Conservation (phyloP, 1,284 basidiomycete species). For the Sphaerobolus stellatus region DNA sequence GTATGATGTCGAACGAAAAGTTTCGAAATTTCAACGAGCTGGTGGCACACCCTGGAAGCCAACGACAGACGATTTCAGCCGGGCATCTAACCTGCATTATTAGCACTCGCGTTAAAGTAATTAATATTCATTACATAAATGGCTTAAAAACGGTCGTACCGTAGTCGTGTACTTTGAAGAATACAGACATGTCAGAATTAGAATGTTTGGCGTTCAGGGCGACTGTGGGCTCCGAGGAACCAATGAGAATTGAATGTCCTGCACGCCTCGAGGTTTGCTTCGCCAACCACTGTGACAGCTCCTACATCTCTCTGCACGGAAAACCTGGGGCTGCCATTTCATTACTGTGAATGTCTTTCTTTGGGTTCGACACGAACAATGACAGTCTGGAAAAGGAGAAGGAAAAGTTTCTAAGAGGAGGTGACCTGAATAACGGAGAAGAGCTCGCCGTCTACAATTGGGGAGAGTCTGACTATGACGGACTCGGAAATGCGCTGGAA, state of each 20-base stretch:
- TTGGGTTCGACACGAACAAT: constrained; percentile 67
- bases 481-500: constrained; percentile 83
- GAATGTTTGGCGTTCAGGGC: neutral
- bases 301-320: neutral
- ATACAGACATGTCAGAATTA: too few species aligned
- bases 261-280: constrained; percentile 3
- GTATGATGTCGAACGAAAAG: too few species aligned
- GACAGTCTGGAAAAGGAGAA: constrained; percentile 55
- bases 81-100: too few species aligned
- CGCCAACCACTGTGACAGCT: too few species aligned
- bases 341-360: constrained; percentile 65
- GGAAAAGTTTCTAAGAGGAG: constrained; percentile 47
- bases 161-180: too few species aligned
- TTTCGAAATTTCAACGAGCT: too few species aligned
- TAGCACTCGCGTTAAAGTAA: too few species aligned
- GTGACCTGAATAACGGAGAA: constrained; percentile 59
- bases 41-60: too few species aligned
- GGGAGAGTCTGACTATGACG: constrained; percentile 88
- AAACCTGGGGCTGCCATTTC: neutral
- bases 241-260: neutral
- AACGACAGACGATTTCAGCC: too few species aligned
- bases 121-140: too few species aligned
- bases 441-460: constrained; percentile 85
- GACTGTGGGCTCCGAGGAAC: neutral
- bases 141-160: too few species aligned